Conservation (phyloP, 2,329 filamentous ascomycete species). For the Neocatenulostroma microsporum region DNA sequence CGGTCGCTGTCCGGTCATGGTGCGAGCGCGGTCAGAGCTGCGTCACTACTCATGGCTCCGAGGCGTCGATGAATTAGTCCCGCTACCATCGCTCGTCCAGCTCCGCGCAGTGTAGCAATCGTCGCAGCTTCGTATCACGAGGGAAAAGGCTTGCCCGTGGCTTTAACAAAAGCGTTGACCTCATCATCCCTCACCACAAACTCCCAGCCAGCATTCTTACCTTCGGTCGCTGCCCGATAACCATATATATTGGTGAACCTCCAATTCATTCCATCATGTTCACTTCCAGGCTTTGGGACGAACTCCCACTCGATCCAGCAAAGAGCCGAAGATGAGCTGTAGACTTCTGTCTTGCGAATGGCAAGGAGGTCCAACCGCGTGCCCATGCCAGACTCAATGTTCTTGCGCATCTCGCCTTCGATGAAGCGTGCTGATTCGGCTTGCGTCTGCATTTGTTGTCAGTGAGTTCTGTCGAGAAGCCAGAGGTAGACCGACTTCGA, state of each 20-base stretch:
- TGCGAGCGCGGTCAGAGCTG: no score
- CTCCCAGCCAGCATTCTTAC: constrained; percentile 10
- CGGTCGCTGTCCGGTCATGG: no score
- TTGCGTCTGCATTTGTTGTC: constrained; percentile 5
- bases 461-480: neutral
- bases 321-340: constrained; percentile 8
- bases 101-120: no score
- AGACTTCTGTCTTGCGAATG: constrained; percentile 5
- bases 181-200: constrained; percentile 13
- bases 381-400: constrained; percentile 8
- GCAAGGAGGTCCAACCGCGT: constrained; percentile 7
- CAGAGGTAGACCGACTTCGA: constrained; percentile 6
- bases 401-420: constrained; percentile 12
- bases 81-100: no score
- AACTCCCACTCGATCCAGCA: constrained; percentile 12
- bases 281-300: constrained; percentile 7
- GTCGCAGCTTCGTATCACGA: neutral
- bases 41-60: no score
- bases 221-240: constrained; percentile 6
- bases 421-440: constrained; percentile 8
- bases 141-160: constrained; percentile 9
- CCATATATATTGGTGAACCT: constrained; percentile 14
- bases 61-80: no score
- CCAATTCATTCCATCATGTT: constrained; percentile 9
- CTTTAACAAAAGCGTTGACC: constrained; percentile 7